Conservation (phyloP, 345 rosid species). For the Firmiana major region DNA sequence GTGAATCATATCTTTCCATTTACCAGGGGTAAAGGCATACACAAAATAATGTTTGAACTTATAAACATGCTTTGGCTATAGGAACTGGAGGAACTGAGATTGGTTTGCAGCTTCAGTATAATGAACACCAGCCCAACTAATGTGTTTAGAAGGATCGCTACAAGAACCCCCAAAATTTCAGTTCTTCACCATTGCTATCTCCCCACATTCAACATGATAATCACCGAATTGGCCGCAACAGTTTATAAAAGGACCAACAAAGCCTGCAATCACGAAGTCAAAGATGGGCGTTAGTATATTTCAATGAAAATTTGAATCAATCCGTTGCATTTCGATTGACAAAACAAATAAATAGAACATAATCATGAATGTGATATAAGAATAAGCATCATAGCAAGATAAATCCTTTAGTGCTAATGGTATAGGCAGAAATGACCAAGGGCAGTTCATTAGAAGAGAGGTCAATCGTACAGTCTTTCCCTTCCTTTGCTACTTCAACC, state of each 20-base stretch:
- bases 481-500: neutral
- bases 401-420: too few relatives aligned
- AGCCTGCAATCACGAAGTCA: neutral
- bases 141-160: slow-evolving; percentile 18
- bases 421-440: neutral
- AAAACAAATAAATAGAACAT: too few relatives aligned
- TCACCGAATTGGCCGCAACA: neutral
- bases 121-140: slow-evolving; percentile 32
- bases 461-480: neutral
- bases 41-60: neutral
- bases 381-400: neutral
- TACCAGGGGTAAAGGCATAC: neutral
- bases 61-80: slow-evolving; percentile 16
- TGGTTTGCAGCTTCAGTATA: slow-evolving; percentile 30
- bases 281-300: neutral
- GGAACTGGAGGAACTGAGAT: slow-evolving; percentile 25
- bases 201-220: neutral
- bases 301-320: neutral
- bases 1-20: neutral
- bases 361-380: too few relatives aligned
- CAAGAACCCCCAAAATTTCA: slow-evolving; percentile 13
- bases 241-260: neutral
- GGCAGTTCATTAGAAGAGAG: neutral
- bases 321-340: neutral
- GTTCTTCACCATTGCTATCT: slow-evolving; percentile 11